These are phyloP conservation scores for Populus hybrid DNA, from an alignment of 441 rosid genomes.

Conservation along the genomic window DNA sequence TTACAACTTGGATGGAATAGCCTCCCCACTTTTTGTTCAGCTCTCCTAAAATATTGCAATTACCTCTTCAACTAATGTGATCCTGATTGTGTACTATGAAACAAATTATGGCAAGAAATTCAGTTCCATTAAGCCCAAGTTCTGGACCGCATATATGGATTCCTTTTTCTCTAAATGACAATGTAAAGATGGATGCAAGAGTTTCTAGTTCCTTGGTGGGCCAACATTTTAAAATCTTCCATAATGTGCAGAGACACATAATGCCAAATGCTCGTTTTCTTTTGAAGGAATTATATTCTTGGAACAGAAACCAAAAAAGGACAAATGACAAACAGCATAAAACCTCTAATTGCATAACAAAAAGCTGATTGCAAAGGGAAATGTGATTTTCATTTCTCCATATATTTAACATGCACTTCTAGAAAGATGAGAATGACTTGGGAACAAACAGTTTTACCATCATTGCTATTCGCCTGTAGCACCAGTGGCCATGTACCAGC, in stretches of 20 bases:
- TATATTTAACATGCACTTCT: neutral
- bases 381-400: neutral
- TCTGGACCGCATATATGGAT: neutral
- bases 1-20: neutral
- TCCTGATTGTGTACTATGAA: neutral
- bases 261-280: neutral
- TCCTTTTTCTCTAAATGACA: neutral
- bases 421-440: neutral
- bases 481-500: slow-evolving; percentile 97
- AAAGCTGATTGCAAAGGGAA: neutral
- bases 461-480: slow-evolving; percentile 81
- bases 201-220: neutral
- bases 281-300: neutral
- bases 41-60: neutral
- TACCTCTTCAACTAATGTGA: neutral
- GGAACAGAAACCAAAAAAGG: neutral
- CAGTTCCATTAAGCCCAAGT: neutral
- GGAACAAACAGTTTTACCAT: slow-evolving; percentile 52
- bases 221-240: neutral
- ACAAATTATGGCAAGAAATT: neutral
- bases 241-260: neutral
- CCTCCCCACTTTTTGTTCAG: neutral
- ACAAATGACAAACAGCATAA: neutral
- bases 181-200: slow-evolving; percentile 2
- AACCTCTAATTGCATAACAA: neutral